Evolutionary conservation across 257 asterid species (phyloP).

Genomic region (Solanum tacnaense): DNA sequence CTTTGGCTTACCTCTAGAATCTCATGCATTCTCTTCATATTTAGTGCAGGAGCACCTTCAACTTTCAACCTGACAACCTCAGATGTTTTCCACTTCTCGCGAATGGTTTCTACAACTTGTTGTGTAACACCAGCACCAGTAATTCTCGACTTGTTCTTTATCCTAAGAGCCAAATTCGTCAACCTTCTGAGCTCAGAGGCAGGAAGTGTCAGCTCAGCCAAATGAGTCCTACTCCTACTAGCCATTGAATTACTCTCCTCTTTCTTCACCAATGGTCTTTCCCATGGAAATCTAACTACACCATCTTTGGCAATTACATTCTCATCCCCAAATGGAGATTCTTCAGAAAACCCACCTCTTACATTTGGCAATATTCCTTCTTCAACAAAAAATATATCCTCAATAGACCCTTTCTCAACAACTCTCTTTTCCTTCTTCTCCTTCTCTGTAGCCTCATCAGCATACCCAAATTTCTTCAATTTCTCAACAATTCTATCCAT

Average conservation of each 20-base stretch:
- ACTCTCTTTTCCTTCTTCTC: constrained; percentile 17
- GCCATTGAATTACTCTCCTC: constrained; percentile 37
- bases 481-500: constrained; percentile 90
- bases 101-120: constrained; percentile 66
- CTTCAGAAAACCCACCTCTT: constrained; percentile 69
- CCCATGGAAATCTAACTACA: constrained; percentile 77
- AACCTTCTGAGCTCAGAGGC: constrained; percentile 65
- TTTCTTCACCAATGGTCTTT: constrained; percentile 23
- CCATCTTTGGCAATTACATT: constrained; percentile 28
- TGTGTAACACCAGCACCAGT: constrained; percentile 75
- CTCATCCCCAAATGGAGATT: constrained; percentile 48
- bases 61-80: constrained; percentile 83
- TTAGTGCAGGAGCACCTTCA: constrained; percentile 88
- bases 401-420: constrained; percentile 69
- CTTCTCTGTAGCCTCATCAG: constrained; percentile 47
- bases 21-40: constrained; percentile 85
- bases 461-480: constrained; percentile 77
- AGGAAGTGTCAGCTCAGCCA: constrained; percentile 84
- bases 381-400: constrained; percentile 74
- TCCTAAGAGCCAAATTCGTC: constrained; percentile 53
- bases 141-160: constrained; percentile 62
- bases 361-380: constrained; percentile 73
- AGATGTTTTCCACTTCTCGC: constrained; percentile 70
- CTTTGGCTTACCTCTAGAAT: constrained; percentile 62
- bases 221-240: constrained; percentile 37